Evolutionary conservation across 1,284 basidiomycete genomes (phyloP).

Genomic region (Agroathelia rolfsii): DNA sequence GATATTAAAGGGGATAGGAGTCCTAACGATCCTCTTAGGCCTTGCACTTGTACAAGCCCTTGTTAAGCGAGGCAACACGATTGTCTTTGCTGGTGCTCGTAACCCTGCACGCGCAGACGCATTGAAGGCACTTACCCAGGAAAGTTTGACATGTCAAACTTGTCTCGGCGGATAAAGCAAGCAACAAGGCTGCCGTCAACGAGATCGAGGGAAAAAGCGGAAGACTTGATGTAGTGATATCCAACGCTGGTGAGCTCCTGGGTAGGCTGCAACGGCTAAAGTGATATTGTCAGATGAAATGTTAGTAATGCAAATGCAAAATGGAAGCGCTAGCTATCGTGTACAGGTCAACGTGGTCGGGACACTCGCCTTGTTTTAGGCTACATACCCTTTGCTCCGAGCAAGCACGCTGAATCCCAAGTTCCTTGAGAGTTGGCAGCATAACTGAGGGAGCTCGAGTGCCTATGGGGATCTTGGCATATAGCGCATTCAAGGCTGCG

Average conservation of each 20-base stretch:
- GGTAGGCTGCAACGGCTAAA: neutral
- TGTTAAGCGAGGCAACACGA: neutral
- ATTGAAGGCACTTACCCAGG: neutral
- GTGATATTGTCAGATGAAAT: no score
- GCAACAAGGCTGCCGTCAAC: slow-evolving; percentile 2
- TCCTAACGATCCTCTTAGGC: neutral
- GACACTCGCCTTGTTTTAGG: neutral
- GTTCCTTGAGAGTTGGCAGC: neutral
- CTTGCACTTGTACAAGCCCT: neutral
- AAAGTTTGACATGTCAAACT: neutral
- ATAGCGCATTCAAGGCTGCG: slow-evolving; percentile 3
- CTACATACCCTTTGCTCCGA: neutral
- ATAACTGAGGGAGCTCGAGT: neutral
- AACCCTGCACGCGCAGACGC: neutral
- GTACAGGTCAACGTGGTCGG: slow-evolving; percentile 3
- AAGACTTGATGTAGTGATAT: slow-evolving; percentile 2
- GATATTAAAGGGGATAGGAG: neutral
- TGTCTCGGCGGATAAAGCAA: neutral
- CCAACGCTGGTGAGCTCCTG: slow-evolving; percentile 3
- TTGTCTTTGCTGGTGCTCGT: slow-evolving; percentile 1
- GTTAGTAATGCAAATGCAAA: no score
- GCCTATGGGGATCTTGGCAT: neutral
- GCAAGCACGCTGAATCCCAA: neutral
- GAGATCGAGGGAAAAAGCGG: slow-evolving; percentile 1
- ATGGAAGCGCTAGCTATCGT: no score